A percentile compares a stretch with the other conserved stretches of the same genome.
These are phyloP conservation scores for Botrytis fabae DNA, from an alignment of 2,329 filamentous ascomycete species.

Conservation along the genomic window DNA sequence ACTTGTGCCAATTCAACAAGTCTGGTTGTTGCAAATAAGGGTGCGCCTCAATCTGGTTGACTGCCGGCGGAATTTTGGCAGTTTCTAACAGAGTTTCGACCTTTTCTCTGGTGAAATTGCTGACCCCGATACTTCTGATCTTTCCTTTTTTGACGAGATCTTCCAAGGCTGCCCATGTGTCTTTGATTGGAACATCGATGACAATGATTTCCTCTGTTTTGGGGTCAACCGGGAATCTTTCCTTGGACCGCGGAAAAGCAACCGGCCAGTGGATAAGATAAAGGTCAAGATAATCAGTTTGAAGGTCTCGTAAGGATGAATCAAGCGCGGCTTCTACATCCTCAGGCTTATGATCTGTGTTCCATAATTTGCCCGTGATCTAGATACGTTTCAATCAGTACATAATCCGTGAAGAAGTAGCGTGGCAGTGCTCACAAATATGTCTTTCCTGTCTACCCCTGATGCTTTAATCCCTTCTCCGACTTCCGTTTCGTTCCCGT, in stretches of 20 bases:
- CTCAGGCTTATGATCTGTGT: slow-evolving; percentile 72
- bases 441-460: slow-evolving; percentile 63
- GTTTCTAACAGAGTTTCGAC: slow-evolving; percentile 49
- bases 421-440: slow-evolving; percentile 48
- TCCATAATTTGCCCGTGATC: slow-evolving; percentile 69
- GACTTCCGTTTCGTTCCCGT: slow-evolving; percentile 81
- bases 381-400: slow-evolving; percentile 42
- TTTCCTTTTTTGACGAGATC: slow-evolving; percentile 44
- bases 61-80: slow-evolving; percentile 57
- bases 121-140: slow-evolving; percentile 51
- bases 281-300: slow-evolving; percentile 79
- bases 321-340: slow-evolving; percentile 66
- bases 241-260: slow-evolving; percentile 43
- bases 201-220: slow-evolving; percentile 26
- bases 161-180: slow-evolving; percentile 47
- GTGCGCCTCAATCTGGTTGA: slow-evolving; percentile 70
- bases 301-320: slow-evolving; percentile 70
- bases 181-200: slow-evolving; percentile 36
- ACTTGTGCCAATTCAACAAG: slow-evolving; percentile 56
- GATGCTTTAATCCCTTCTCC: slow-evolving; percentile 70
- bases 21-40: slow-evolving; percentile 64
- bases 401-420: neutral
- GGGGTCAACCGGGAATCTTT: slow-evolving; percentile 29
- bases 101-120: slow-evolving; percentile 50
- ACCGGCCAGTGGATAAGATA: slow-evolving; percentile 84